A percentile compares a stretch with the other conserved stretches of the same genome.
Conservation (phyloP, 1,139 yeast species). For the Debaryomycetaceae sp. region DNA sequence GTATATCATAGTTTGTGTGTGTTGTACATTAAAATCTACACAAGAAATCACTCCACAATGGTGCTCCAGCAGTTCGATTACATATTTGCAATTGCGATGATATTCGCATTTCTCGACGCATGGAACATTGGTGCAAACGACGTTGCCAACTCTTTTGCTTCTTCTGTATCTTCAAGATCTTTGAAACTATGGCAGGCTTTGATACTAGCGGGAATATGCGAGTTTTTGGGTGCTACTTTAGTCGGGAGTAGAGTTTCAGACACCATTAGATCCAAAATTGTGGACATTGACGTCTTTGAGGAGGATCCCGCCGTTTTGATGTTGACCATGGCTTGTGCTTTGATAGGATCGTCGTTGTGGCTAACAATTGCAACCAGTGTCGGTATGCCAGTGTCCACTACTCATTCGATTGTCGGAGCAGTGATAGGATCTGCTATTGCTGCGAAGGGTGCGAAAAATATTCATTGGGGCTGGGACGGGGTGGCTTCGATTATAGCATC, state of each 20-base stretch:
- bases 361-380: constrained; percentile 61
- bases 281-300: constrained; percentile 47
- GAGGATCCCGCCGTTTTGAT: constrained; percentile 66
- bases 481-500: constrained; percentile 73
- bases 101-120: constrained; percentile 78
- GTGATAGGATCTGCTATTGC: constrained; percentile 76
- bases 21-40: too few species aligned
- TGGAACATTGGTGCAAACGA: constrained; percentile 83
- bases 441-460: constrained; percentile 54
- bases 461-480: constrained; percentile 76
- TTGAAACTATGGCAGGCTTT: constrained; percentile 74
- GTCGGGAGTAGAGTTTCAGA: constrained; percentile 71
- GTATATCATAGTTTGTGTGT: too few species aligned
- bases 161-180: constrained; percentile 68
- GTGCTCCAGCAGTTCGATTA: constrained; percentile 60
- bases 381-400: constrained; percentile 77
- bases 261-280: constrained; percentile 62
- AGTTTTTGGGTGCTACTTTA: constrained; percentile 70
- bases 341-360: constrained; percentile 76
- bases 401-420: constrained; percentile 78
- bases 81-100: constrained; percentile 62
- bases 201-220: constrained; percentile 65
- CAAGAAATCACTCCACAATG: too few species aligned
- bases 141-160: constrained; percentile 78
- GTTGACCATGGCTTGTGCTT: constrained; percentile 74